phyloP scores from a whole-genome alignment of 495 filamentous ascomycete species.

The Penicillium ochrochloron region DNA sequence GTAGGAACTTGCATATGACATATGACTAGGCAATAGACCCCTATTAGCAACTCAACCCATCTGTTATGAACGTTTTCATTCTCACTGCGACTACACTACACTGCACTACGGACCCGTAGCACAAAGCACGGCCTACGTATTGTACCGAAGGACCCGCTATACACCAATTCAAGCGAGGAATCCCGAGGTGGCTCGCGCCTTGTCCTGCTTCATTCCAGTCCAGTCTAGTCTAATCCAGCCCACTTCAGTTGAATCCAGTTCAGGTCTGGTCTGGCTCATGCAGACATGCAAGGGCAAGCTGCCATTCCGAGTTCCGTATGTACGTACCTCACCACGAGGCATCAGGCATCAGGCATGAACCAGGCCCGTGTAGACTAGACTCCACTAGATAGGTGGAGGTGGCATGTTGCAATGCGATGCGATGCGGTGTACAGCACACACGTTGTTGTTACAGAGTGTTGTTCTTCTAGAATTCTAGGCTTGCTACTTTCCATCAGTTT shows the following conservation, averaged over 20 bases:
- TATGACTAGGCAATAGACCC: background rate
- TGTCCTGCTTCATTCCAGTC: background rate
- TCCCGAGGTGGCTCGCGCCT: background rate
- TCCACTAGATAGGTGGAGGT: background rate
- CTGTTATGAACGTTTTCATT: background rate
- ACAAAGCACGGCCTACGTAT: no score
- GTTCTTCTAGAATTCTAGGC: no score
- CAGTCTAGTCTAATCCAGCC: no score
- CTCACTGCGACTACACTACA: background rate
- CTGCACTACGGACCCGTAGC: no score
- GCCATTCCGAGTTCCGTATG: background rate
- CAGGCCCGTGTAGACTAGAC: no score
- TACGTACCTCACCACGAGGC: background rate
- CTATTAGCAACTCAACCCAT: background rate
- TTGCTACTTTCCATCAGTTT: background rate
- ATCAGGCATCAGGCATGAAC: background rate
- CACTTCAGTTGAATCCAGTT: background rate
- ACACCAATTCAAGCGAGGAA: background rate
- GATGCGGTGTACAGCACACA: background rate
- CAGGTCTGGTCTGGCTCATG: background rate
- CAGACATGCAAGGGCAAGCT: background rate
- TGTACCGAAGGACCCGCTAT: constrained; percentile 8
- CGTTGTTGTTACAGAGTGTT: background rate
- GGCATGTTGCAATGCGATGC: background rate
- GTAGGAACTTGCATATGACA: background rate